Conservation (phyloP, 768 basidiomycete genomes). For the Boletus subcaerulescens region DNA sequence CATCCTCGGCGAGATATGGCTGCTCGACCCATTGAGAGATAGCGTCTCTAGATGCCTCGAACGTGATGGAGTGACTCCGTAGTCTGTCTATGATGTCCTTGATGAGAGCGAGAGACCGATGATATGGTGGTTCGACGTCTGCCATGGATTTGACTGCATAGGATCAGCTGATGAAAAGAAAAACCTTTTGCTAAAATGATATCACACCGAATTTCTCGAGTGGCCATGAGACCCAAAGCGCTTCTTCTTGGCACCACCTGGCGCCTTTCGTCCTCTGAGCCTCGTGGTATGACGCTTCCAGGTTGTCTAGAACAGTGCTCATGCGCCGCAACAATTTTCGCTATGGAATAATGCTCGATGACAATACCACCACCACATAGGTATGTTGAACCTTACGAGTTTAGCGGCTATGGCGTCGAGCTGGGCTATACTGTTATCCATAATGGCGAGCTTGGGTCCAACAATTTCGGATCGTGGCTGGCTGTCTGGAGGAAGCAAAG, state of each 20-base stretch:
- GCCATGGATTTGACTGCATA: conserved; percentile 52
- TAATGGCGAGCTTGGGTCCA: conserved; percentile 59
- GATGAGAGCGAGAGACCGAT: conserved; percentile 60
- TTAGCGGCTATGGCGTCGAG: conserved; percentile 58
- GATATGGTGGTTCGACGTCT: conserved; percentile 58
- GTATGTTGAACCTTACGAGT: conserved; percentile 49
- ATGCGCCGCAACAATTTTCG: conserved; percentile 70
- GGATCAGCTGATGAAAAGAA: background rate
- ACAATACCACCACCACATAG: background rate
- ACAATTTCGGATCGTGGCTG: conserved; percentile 60
- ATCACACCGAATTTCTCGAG: conserved; percentile 71
- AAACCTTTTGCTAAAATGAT: background rate
- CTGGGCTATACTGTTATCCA: conserved; percentile 63
- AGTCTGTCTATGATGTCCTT: conserved; percentile 53
- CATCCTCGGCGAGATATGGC: conserved; percentile 58
- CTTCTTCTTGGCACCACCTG: conserved; percentile 66
- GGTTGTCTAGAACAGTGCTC: conserved; percentile 56
- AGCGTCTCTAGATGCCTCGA: conserved; percentile 63
- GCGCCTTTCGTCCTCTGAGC: conserved; percentile 71
- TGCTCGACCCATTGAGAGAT: conserved; percentile 70
- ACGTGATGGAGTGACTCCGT: conserved; percentile 63
- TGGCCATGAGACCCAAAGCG: conserved; percentile 82
- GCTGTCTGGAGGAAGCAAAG: conserved; percentile 46
- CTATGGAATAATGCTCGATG: conserved; percentile 34
- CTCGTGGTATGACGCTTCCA: conserved; percentile 65